Conservation (phyloP, 208 protist genomes). For the Crithidia bombi region DNA sequence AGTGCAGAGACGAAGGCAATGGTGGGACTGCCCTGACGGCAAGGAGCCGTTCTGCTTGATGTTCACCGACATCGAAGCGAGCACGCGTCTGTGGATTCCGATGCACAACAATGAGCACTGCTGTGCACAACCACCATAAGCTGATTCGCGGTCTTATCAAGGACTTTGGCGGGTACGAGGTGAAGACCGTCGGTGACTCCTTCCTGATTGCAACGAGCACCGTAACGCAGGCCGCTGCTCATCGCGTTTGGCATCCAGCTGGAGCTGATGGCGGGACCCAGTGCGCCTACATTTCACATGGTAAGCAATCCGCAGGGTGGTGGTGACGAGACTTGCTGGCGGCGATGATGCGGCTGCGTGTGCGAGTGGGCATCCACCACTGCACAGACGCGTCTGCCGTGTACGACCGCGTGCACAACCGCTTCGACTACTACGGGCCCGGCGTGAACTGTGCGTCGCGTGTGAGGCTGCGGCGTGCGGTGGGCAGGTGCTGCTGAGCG, state of each 20-base stretch:
- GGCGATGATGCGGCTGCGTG: conserved; percentile 33
- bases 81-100: conserved; percentile 52
- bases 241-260: conserved; percentile 25
- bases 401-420: conserved; percentile 47
- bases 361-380: conserved; percentile 53
- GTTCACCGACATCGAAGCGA: conserved; percentile 64
- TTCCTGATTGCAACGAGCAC: conserved; percentile 55
- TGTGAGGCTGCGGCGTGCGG: conserved; percentile 21
- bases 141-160: conserved; percentile 55
- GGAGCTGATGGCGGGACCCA: conserved; percentile 13
- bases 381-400: conserved; percentile 37
- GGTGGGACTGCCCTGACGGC: conserved; percentile 1
- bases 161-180: conserved; percentile 52
- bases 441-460: conserved; percentile 22
- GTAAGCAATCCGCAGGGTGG: conserved; percentile 27
- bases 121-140: conserved; percentile 45
- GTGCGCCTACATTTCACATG: conserved; percentile 32
- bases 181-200: conserved; percentile 65
- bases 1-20: neutral
- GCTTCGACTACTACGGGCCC: conserved; percentile 82
- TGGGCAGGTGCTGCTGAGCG: conserved; percentile 11
- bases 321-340: conserved; percentile 36
- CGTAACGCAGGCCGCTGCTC: conserved; percentile 13
- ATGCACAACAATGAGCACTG: conserved; percentile 39
- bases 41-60: conserved; percentile 33